These are phyloP conservation scores for Leptodontidium sp. DNA, from an alignment of 2,329 filamentous ascomycete genomes.

Conservation along the genomic window DNA sequence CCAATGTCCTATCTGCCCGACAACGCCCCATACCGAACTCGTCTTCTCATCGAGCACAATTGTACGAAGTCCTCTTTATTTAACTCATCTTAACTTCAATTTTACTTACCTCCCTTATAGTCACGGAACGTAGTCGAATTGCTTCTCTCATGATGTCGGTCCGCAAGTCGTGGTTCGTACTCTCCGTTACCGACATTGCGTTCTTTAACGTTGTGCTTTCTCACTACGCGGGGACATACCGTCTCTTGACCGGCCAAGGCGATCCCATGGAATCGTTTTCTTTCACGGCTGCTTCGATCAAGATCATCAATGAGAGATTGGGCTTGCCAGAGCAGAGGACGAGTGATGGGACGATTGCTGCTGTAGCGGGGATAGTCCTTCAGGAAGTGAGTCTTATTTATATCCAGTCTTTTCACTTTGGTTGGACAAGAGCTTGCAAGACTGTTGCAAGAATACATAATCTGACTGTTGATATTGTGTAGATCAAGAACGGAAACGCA, in stretches of 20 bases:
- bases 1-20: not conserved
- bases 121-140: not conserved
- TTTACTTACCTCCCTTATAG: not conserved
- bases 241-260: not conserved
- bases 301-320: constrained; percentile 4
- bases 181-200: constrained; percentile 3
- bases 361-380: not conserved
- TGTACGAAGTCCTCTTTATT: not conserved
- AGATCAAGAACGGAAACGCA: constrained; percentile 1
- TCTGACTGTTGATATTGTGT: not conserved
- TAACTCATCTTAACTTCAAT: not conserved
- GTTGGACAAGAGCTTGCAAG: not conserved
- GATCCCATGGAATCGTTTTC: constrained; percentile 7
- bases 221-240: not conserved
- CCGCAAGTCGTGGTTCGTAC: constrained; percentile 9
- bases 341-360: constrained; percentile 12
- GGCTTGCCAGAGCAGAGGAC: constrained; percentile 1
- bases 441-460: not conserved
- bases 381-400: not conserved
- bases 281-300: constrained; percentile 9
- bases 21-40: not conserved
- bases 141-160: constrained; percentile 10
- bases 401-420: not conserved
- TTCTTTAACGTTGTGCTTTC: not conserved
- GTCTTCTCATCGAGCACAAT: not conserved